phyloP scores from a whole-genome alignment of 768 basidiomycete genomes.

The Nidula microcarpa region DNA sequence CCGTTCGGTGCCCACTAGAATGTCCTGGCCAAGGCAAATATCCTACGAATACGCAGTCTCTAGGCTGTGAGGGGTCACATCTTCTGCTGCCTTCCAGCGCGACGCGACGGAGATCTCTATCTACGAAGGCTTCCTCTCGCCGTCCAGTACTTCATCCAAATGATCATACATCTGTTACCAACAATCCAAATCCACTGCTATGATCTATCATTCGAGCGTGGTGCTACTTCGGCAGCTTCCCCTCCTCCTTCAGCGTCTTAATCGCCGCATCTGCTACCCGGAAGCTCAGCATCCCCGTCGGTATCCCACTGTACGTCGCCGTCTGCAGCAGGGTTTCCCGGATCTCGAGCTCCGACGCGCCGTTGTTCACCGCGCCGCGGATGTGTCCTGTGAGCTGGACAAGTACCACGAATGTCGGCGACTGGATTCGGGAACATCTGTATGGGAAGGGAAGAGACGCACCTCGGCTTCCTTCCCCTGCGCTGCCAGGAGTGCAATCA shows the following conservation, averaged over 20 bases:
- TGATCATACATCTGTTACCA: not conserved
- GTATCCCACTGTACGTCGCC: conserved; percentile 38
- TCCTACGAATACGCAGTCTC: too few species aligned
- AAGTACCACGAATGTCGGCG: not conserved
- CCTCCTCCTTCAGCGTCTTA: conserved; percentile 33
- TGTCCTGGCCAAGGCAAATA: too few species aligned
- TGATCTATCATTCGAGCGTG: not conserved
- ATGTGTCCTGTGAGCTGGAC: conserved; percentile 33
- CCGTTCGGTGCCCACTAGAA: too few species aligned
- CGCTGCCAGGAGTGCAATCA: conserved; percentile 36
- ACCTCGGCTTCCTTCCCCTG: conserved; percentile 43
- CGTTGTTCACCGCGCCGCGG: conserved; percentile 37
- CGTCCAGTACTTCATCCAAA: too few species aligned
- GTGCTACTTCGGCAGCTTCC: conserved; percentile 13
- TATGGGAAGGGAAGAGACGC: not conserved
- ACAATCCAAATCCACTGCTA: not conserved
- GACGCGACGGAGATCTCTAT: too few species aligned
- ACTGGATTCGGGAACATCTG: not conserved
- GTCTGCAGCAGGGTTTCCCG: conserved; percentile 39
- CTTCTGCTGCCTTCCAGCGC: too few species aligned
- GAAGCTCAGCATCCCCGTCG: conserved; percentile 39
- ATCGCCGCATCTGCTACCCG: conserved; percentile 35
- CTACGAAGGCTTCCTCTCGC: too few species aligned
- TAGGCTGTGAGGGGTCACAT: too few species aligned
- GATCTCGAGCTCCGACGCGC: conserved; percentile 39